Conservation (phyloP, 2,329 filamentous ascomycete genomes). For the Aspergillus felis region DNA sequence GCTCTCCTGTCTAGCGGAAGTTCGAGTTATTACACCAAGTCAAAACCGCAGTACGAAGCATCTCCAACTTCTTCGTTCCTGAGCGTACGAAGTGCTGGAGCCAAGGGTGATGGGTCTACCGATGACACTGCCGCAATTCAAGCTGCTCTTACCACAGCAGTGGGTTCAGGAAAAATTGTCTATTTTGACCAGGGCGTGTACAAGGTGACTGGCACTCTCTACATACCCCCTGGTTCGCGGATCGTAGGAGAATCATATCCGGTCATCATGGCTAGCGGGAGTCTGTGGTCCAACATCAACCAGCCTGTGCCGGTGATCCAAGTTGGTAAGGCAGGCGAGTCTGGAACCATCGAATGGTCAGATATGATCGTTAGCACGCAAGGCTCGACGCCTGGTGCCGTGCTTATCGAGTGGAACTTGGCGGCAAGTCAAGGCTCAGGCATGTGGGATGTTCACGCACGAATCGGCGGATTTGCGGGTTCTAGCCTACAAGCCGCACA, state of each 20-base stretch:
- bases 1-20: slow-evolving; percentile 41
- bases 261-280: slow-evolving; percentile 55
- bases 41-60: slow-evolving; percentile 54
- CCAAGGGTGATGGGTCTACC: slow-evolving; percentile 52
- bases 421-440: slow-evolving; percentile 46
- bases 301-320: slow-evolving; percentile 63
- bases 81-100: slow-evolving; percentile 42
- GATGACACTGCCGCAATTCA: slow-evolving; percentile 62
- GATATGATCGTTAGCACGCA: slow-evolving; percentile 69
- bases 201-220: slow-evolving; percentile 45
- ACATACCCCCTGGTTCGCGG: slow-evolving; percentile 46
- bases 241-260: slow-evolving; percentile 56
- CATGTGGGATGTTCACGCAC: slow-evolving; percentile 55
- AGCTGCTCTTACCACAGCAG: slow-evolving; percentile 51
- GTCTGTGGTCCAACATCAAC: slow-evolving; percentile 53
- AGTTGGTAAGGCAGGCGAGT: slow-evolving; percentile 61
- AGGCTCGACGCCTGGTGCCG: slow-evolving; percentile 63
- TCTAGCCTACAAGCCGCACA: slow-evolving; percentile 42
- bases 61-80: slow-evolving; percentile 37
- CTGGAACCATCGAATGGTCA: slow-evolving; percentile 64
- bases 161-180: slow-evolving; percentile 47
- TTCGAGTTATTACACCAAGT: slow-evolving; percentile 42
- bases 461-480: slow-evolving; percentile 51
- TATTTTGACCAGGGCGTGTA: slow-evolving; percentile 58
- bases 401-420: slow-evolving; percentile 71